These are phyloP conservation scores for Tetraselmis striata DNA, from an alignment of 139 green algal genomes.

Conservation along the genomic window DNA sequence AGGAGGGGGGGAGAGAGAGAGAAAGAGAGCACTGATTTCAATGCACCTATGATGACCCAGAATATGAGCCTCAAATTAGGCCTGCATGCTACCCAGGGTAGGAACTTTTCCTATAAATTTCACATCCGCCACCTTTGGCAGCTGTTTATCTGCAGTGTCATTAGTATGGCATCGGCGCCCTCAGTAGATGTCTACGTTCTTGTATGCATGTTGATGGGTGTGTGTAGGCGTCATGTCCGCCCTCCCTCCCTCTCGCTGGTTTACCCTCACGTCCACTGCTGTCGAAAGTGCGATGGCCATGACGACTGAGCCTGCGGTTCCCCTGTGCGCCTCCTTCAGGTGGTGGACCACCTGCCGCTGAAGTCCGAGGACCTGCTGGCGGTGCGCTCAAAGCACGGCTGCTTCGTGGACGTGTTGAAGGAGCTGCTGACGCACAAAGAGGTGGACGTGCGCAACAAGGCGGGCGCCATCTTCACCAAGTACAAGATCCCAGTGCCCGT, in stretches of 20 bases:
- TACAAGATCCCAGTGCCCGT: not conserved
- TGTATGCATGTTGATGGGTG: slow-evolving; percentile 47
- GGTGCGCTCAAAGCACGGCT: slow-evolving; percentile 61
- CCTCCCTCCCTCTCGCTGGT: not conserved
- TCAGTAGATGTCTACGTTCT: too few relatives aligned
- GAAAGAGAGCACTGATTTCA: slow-evolving; percentile 3
- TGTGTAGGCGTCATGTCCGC: not conserved
- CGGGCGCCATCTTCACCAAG: slow-evolving; percentile 8
- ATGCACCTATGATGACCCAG: not conserved
- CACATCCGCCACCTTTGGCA: too few relatives aligned
- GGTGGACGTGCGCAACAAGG: slow-evolving; percentile 54
- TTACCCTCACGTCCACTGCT: too few relatives aligned
- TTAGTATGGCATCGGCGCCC: not conserved
- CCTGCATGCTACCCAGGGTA: too few relatives aligned
- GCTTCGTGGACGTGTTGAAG: slow-evolving; percentile 66
- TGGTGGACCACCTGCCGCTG: slow-evolving; percentile 61
- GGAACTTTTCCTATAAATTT: too few relatives aligned
- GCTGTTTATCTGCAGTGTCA: too few relatives aligned
- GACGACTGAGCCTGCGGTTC: slow-evolving; percentile 40
- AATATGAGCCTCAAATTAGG: too few relatives aligned
- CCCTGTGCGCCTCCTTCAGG: slow-evolving; percentile 30
- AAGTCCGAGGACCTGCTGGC: slow-evolving; percentile 55
- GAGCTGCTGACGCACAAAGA: slow-evolving; percentile 47
- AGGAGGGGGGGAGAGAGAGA: not conserved
- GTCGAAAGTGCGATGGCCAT: too few relatives aligned